Evolutionary conservation across 2,329 filamentous ascomycete species (phyloP), one percentile per base, ranked within the genome.

Genomic region (Ophiocordyceps robertsii): DNA sequence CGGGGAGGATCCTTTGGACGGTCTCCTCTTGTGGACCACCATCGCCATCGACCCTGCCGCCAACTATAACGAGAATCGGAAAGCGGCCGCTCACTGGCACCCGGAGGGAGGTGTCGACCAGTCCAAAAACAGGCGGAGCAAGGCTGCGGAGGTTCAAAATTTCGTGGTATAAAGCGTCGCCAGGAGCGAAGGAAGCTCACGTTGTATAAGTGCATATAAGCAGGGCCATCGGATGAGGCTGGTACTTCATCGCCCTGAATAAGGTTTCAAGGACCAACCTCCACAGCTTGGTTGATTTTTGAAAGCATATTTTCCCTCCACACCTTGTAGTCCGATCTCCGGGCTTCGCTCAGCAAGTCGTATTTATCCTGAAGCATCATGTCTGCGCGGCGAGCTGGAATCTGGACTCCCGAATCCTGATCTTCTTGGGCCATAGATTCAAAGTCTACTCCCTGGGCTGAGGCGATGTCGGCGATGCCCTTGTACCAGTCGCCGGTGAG

Each of bases 321-420:
- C 16, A 56, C 58, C 37, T 57, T 64, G 55, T 79, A 88, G 11
- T 81, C 76, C 35, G 65, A 66, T 51, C 70, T 69, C 49, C 75
- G 77, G 46, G 70, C 65, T 39, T 80, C 75, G 47, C 78, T 80
- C 51, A 89, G 59, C 53, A 80, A 85, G 53, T 88, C 82, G 52
- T 84, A 80, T 38, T 73, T 72, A 48, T 81, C 78, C 58, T 88
- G 82, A 51, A 89, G 76, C 83, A 88, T 88, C 3, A 79, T 83
- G 48, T 78, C 75, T 9, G 69, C 64, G 44, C 69, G 58, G 59
- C 77, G 61, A 27, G 69, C 56, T 44, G 69, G 64, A 32, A 63
- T 54, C 45, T 59, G 65, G 46, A 54, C 49, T 19, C 46, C 48
- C 3, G 42, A 43, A 36, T 53, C 60, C 10, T 51, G 51, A 21